phyloP scores from a whole-genome alignment of 1,139 yeast genomes.

The Yamadazyma sp. region DNA sequence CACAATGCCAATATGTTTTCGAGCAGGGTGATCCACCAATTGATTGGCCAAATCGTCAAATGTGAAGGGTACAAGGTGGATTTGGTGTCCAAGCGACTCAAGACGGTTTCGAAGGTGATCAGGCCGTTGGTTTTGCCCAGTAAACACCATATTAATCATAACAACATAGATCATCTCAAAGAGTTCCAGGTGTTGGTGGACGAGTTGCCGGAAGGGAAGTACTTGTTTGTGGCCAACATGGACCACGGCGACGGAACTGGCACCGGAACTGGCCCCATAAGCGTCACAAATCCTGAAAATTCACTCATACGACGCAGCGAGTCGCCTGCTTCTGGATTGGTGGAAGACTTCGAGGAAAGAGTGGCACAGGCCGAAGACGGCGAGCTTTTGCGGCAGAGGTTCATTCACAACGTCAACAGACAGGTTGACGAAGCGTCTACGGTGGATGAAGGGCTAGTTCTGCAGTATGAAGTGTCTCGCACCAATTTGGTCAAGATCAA shows the following conservation, averaged over 20 bases:
- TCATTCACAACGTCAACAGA: constrained; percentile 10
- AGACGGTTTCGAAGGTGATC: constrained; percentile 22
- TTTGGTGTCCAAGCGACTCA: constrained; percentile 28
- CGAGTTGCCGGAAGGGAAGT: constrained; percentile 37
- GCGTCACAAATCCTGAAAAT: too few relatives aligned
- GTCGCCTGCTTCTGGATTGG: constrained; percentile 1
- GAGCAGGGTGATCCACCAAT: constrained; percentile 34
- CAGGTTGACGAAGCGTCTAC: constrained; percentile 11
- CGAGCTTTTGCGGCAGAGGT: constrained; percentile 5
- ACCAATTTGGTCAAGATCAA: constrained; percentile 18
- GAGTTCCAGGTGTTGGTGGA: constrained; percentile 26
- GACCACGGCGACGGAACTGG: not conserved
- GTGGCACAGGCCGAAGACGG: constrained; percentile 18
- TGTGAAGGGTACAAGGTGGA: constrained; percentile 31
- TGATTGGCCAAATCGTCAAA: constrained; percentile 36
- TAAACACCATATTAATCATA: constrained; percentile 7
- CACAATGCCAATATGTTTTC: constrained; percentile 31
- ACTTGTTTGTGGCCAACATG: constrained; percentile 19
- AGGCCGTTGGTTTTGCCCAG: constrained; percentile 34
- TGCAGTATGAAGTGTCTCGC: constrained; percentile 28
- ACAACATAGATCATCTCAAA: constrained; percentile 13
- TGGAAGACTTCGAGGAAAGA: constrained; percentile 2
- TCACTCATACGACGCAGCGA: constrained; percentile 5
- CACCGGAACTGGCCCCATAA: too few relatives aligned
- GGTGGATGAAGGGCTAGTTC: constrained; percentile 15